phyloP scores from a whole-genome alignment of 139 green algal species.

The Chlorella sp. region DNA sequence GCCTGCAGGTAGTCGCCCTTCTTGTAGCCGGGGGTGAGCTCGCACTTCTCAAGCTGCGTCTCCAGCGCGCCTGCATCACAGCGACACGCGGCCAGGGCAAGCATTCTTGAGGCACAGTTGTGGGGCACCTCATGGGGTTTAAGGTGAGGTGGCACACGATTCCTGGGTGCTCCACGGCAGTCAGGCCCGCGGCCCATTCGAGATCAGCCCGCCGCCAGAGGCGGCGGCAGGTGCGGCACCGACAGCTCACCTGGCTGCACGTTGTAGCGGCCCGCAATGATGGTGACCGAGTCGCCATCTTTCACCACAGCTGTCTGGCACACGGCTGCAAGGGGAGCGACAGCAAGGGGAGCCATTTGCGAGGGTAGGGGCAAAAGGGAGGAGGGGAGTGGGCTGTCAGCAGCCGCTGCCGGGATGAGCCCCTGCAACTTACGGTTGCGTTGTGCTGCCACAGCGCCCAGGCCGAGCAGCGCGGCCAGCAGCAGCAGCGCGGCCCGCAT shows the following conservation, averaged over 20 bases:
- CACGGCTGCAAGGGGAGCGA: background rate
- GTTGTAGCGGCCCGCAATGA: background rate
- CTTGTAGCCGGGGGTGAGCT: background rate
- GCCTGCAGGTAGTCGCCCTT: background rate
- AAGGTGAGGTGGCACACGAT: background rate
- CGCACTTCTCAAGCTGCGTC: background rate
- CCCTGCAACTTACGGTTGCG: background rate
- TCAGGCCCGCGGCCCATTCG: too few relatives aligned
- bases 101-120: too few relatives aligned
- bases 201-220: too few relatives aligned
- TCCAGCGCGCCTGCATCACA: background rate
- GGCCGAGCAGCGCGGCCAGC: background rate
- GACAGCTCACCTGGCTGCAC: background rate
- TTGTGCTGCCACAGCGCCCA: background rate
- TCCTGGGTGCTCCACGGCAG: background rate
- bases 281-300: background rate
- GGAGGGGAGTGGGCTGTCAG: background rate
- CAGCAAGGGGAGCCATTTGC: background rate
- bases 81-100: too few relatives aligned
- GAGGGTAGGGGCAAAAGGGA: background rate
- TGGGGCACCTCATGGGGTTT: too few relatives aligned
- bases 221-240: background rate
- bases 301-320: slow-evolving; percentile 21
- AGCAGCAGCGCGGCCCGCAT: background rate
- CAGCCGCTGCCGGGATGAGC: background rate